phyloP scores from a whole-genome alignment of 139 green algal species.

The Tetradesmus lagerheimii region DNA sequence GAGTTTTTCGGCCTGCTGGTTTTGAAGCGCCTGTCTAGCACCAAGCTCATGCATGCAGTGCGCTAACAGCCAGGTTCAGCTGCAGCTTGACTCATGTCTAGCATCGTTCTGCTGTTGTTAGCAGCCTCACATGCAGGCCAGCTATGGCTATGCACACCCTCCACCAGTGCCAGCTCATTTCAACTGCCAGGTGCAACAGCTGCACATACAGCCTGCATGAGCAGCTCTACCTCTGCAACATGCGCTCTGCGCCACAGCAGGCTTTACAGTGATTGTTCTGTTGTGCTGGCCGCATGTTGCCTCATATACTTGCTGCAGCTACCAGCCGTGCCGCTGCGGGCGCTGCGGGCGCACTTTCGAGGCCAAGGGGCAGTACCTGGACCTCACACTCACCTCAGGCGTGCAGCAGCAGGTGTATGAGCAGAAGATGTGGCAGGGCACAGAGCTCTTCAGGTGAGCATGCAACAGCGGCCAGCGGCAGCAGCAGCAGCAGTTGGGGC shows the following conservation, averaged over 20 bases:
- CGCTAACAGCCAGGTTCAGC: not conserved
- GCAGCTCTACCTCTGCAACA: too few relatives aligned
- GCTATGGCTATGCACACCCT: not conserved
- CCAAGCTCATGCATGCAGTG: not conserved
- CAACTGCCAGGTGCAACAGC: not conserved
- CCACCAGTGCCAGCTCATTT: not conserved
- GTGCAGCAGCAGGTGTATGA: constrained; percentile 67
- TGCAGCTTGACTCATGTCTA: not conserved
- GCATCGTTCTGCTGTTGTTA: not conserved
- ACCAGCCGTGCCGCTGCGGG: constrained; percentile 47
- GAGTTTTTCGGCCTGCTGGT: not conserved
- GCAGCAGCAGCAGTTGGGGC: not conserved
- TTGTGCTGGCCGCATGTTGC: not conserved
- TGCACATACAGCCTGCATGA: too few relatives aligned
- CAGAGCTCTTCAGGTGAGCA: constrained; percentile 72
- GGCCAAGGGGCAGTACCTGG: constrained; percentile 51
- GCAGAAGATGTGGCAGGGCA: constrained; percentile 65
- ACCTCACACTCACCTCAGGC: constrained; percentile 80
- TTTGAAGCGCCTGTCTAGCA: too few relatives aligned
- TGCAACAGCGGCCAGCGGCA: not conserved
- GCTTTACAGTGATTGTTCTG: not conserved
- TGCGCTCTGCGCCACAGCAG: not conserved
- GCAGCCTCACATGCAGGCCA: not conserved
- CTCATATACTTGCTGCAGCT: constrained; percentile 15
- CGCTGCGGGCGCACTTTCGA: constrained; percentile 69